phyloP scores from a whole-genome alignment of 768 basidiomycete species.

The Termitomyces sp. region DNA sequence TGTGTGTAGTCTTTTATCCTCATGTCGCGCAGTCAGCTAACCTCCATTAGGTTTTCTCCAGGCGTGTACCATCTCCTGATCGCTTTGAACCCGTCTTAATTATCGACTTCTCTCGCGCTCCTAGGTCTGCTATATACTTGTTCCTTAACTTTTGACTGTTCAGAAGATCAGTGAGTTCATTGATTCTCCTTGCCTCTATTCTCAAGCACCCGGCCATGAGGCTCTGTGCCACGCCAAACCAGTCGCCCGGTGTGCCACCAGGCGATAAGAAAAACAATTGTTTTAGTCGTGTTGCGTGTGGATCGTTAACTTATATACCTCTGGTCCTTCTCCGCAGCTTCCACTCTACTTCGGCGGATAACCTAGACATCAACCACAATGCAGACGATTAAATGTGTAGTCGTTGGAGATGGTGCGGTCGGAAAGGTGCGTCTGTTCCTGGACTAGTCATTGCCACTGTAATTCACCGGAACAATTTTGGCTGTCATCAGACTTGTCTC shows the following conservation, averaged over 20 bases:
- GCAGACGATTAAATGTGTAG: conserved; percentile 98
- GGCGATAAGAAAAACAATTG: conserved; percentile 20
- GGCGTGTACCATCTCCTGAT: conserved; percentile 21
- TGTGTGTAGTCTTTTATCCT: conserved; percentile 7
- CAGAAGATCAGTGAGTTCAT: conserved; percentile 14
- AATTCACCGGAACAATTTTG: conserved; percentile 4
- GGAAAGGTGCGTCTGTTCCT: conserved; percentile 71
- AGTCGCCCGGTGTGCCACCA: conserved; percentile 17
- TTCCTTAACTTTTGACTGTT: conserved; percentile 15
- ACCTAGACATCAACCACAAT: conserved; percentile 36
- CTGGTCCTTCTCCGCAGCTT: conserved; percentile 6
- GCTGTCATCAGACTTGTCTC: conserved; percentile 64
- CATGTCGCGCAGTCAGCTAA: not conserved
- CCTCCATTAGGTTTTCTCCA: conserved; percentile 16
- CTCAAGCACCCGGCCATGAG: conserved; percentile 31
- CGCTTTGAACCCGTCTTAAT: conserved; percentile 22
- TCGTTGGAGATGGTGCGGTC: conserved; percentile 96
- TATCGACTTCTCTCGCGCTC: conserved; percentile 22
- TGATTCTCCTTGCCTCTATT: conserved; percentile 7
- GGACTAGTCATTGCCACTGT: not conserved
- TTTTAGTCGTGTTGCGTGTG: conserved; percentile 9
- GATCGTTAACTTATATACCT: conserved; percentile 15
- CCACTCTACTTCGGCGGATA: conserved; percentile 8
- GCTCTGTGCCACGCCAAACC: conserved; percentile 32
- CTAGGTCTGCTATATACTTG: conserved; percentile 15